Evolutionary conservation across 176 grass and related monocot genomes (phyloP).

Genomic region (Bonia amplexicaulis): DNA sequence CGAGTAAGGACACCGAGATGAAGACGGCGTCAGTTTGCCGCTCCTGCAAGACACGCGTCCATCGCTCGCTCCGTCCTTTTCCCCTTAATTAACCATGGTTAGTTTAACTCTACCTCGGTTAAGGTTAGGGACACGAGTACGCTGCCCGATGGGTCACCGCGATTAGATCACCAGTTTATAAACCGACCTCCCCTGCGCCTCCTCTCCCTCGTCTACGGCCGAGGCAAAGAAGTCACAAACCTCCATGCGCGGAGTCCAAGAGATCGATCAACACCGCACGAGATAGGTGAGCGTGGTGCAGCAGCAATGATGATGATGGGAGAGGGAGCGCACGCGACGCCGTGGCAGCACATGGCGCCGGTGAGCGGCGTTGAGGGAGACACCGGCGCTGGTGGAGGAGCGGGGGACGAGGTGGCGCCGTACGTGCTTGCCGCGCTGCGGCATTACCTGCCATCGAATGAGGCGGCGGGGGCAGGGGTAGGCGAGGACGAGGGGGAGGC

Average conservation of each 20-base stretch:
- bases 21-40: slow-evolving; percentile 49
- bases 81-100: neutral
- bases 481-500: slow-evolving; percentile 31
- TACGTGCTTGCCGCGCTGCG: slow-evolving; percentile 43
- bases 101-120: neutral
- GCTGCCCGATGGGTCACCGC: slow-evolving; percentile 4
- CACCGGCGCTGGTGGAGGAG: neutral
- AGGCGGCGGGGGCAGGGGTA: neutral
- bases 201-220: neutral
- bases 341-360: slow-evolving; percentile 52
- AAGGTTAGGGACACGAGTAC: neutral
- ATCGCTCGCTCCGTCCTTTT: neutral
- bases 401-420: slow-evolving; percentile 30
- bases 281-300: neutral
- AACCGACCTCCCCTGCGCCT: neutral
- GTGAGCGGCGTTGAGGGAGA: slow-evolving; percentile 7
- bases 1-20: neutral
- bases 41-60: neutral
- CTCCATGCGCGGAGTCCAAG: neutral
- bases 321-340: slow-evolving; percentile 51
- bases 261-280: neutral
- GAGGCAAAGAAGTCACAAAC: neutral
- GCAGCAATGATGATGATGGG: slow-evolving; percentile 63
- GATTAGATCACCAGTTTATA: slow-evolving; percentile 54
- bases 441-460: slow-evolving; percentile 44